A percentile compares a stretch with the other conserved stretches of the same genome.
Conservation (phyloP, 371 early-diverging fungal genomes). For the Parasitella parasitica region DNA sequence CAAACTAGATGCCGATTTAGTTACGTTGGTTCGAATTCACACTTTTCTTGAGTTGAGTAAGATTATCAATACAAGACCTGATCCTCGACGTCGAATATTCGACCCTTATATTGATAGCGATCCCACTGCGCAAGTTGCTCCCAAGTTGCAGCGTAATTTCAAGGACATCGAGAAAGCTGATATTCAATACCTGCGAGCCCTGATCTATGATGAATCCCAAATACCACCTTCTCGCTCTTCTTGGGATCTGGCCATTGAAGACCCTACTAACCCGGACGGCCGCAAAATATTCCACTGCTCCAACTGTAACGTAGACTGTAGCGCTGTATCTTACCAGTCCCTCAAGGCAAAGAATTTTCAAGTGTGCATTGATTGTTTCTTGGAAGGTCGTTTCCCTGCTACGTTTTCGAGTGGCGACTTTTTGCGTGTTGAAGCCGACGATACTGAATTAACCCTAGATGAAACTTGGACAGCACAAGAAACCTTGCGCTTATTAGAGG, state of each 20-base stretch:
- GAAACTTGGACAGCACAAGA: constrained; percentile 93
- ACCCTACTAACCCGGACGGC: constrained; percentile 32
- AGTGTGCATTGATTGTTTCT: constrained; percentile 42
- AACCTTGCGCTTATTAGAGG: constrained; percentile 91
- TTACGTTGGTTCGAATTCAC: constrained; percentile 91
- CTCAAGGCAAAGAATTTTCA: constrained; percentile 32
- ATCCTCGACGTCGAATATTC: constrained; percentile 45
- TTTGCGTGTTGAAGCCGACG: constrained; percentile 32
- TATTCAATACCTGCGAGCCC: constrained; percentile 29
- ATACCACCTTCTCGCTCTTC: constrained; percentile 1
- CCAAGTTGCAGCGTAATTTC: constrained; percentile 36
- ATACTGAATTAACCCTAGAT: constrained; percentile 23
- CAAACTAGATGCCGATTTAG: constrained; percentile 91
- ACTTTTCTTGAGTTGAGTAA: constrained; percentile 97
- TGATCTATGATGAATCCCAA: constrained; percentile 27
- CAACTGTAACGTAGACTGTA: constrained; percentile 37
- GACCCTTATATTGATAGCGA: constrained; percentile 45
- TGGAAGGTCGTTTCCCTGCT: constrained; percentile 45
- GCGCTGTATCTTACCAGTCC: constrained; percentile 39
- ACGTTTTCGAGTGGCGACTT: constrained; percentile 41
- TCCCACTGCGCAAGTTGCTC: constrained; percentile 27
- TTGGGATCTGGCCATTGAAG: constrained; percentile 32
- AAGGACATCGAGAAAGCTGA: constrained; percentile 19
- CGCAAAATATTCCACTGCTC: constrained; percentile 30
- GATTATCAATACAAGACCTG: constrained; percentile 90